Evolutionary conservation across 805 yeast genomes (phyloP).

Genomic region (Kregervanrija fluxuum): DNA sequence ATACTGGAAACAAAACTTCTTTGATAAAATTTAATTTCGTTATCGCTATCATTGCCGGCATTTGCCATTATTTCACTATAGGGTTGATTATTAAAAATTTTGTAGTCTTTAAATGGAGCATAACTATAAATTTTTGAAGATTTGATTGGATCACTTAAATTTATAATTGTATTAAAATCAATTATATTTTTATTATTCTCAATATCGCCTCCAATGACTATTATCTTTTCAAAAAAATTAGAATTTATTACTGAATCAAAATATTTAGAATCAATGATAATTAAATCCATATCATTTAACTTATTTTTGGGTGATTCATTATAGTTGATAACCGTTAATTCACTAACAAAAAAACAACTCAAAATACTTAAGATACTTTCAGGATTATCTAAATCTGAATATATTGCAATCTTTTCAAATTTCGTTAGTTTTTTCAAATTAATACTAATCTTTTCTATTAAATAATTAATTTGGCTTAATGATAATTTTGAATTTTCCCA

Average conservation of each 20-base stretch:
- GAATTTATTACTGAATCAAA: slow-evolving; percentile 3
- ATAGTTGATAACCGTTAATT: slow-evolving; percentile 33
- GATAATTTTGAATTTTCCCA: not conserved
- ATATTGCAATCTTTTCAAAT: slow-evolving; percentile 16
- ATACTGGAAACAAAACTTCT: slow-evolving; percentile 30
- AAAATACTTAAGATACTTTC: slow-evolving; percentile 19
- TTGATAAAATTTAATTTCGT: slow-evolving; percentile 24
- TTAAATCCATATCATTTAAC: slow-evolving; percentile 32
- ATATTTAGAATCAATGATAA: slow-evolving; percentile 14
- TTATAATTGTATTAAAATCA: not conserved
- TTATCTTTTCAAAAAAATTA: slow-evolving; percentile 17
- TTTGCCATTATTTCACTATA: slow-evolving; percentile 16
- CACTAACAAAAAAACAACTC: slow-evolving; percentile 28
- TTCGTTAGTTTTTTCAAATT: slow-evolving; percentile 7
- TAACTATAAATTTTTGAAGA: slow-evolving; percentile 8
- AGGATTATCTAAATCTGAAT: slow-evolving; percentile 13
- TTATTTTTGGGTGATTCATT: slow-evolving; percentile 36
- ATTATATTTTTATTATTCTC: slow-evolving; percentile 11
- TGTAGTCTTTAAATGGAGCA: slow-evolving; percentile 18
- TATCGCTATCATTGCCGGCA: slow-evolving; percentile 7
- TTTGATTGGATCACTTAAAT: not conserved
- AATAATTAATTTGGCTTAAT: slow-evolving; percentile 5
- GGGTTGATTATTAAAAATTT: slow-evolving; percentile 20
- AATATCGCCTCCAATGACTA: slow-evolving; percentile 21
- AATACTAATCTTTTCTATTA: not conserved